Evolutionary conservation across 108 stramenopile genomes (phyloP), one percentile per base, ranked within the genome.

Genomic region (Pseudonitzschia delicatissima): DNA sequence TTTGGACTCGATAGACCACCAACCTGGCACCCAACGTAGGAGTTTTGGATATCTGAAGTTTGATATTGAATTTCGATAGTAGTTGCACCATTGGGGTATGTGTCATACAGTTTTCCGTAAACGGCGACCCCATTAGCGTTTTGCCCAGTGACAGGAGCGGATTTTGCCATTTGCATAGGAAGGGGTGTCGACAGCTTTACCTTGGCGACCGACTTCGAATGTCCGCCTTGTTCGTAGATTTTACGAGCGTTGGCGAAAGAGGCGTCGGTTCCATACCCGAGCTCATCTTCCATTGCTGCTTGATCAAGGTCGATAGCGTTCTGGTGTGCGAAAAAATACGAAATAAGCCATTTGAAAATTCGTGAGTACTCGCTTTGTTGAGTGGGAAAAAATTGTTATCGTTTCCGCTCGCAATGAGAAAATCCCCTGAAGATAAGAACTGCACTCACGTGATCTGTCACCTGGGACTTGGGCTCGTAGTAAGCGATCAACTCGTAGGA

Each of bases 221-320:
- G 52, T 5, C 76, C 85, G 21, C 92, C 92, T 1, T 88, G 25
- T 31, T 63, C 39, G 67, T 88, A 93, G 64, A 90, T 76, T 8
- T 55, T 26, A 12, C 45, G 35, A 4, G 92, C 88, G 23, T 37
- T 33, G 2, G 39, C 65, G 57, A 79, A 84, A n/a, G 48, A 33
- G 4, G 57, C 64, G 40, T 68, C 45, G 18, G 77, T 59, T 26
- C 65, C 73, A 13, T 48, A 36, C 7, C 40, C 48, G 6, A 88
- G 71, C n/a, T 62, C 57, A 11, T 33, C 49, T 32, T 87, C 85
- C 29, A 93, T 86, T 13, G 72, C 80, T 28, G 32, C 44, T 78
- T 90, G 87, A 71, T 93, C 92, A 11, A 80, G 69, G 67, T 90
- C 92, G 59, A 93, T 78, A 23, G 86, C 79, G 44, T 64, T 67